Base-by-base conservation (phyloP, 352 stramenopile genomes). In the Globisporangium rhizosaccharum region DNA sequence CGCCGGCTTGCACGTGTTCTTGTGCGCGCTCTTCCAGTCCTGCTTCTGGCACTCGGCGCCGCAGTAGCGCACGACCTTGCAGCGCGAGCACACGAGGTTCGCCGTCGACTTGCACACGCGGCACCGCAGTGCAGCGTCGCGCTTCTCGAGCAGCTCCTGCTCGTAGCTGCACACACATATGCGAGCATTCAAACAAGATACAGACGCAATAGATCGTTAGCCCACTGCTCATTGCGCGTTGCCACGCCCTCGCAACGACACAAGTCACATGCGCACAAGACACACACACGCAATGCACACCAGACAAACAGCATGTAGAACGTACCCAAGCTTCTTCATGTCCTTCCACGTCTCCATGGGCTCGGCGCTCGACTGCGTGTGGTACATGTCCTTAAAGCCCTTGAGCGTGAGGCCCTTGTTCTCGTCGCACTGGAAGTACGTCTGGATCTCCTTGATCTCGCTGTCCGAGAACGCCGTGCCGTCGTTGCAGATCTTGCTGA, bases 371-470 rank as follows among this genome's bases (percentile, higher is more conserved):
- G 85, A 93, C 70, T 95, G 85, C 66, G 85, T 95, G 72, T 93
- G 85, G 80, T 95, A 95, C 83, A 95, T 95, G 65, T 95, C 85
- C 73, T 92, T 93, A 68, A 93, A 95, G 46, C 85, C 85, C 73
- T 90, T 90, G 53, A 92, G 78, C 65, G 85, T 94, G 63, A 94
- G 72, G 17, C 83, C 83, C 76, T 92, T 92, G 74, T 94, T 94
- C 71, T 95, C 85, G 62, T 95, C 84, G 68, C 85, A 95, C 71
- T 95, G 82, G 70, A 95, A 95, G 72, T 95, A 95, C 45, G 82
- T 93, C 79, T 95, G 84, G 70, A 95, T 95, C 73, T 95, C 85
- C 73, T 92, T 90, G 72, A 95, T 92, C 72, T 95, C 85, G 39
- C 82, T 76, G 59, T 92, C 79, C 58, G 84, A 92, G 71, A 95